phyloP scores from a whole-genome alignment of 495 filamentous ascomycete genomes.

The Stereocaulon alpinum region DNA sequence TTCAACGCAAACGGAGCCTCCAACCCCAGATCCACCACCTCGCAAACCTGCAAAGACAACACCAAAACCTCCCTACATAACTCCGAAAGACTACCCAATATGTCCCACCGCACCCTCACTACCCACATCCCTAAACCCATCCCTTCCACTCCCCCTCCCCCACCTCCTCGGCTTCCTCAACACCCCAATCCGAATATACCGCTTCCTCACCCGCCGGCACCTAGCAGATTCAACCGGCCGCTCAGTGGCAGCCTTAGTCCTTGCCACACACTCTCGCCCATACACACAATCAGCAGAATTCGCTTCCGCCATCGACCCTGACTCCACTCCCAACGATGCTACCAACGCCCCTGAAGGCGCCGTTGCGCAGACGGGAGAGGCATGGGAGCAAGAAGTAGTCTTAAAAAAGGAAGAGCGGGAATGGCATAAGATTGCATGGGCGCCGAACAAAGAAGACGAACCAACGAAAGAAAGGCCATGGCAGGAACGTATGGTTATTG shows the following conservation, averaged over 20 bases:
- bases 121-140: slow-evolving; percentile 53
- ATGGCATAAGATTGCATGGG: slow-evolving; percentile 67
- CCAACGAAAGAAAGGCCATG: slow-evolving; percentile 50
- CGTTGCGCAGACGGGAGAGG: slow-evolving; percentile 15
- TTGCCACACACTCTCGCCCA: slow-evolving; percentile 49
- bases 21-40: slow-evolving; percentile 18
- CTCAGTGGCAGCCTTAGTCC: slow-evolving; percentile 75
- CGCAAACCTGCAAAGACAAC: slow-evolving; percentile 43
- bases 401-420: slow-evolving; percentile 69
- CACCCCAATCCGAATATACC: slow-evolving; percentile 74
- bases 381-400: slow-evolving; percentile 59
- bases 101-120: slow-evolving; percentile 48
- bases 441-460: slow-evolving; percentile 15
- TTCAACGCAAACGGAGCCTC: neutral
- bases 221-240: slow-evolving; percentile 82
- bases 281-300: slow-evolving; percentile 22
- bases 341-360: slow-evolving; percentile 28
- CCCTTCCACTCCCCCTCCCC: slow-evolving; percentile 64
- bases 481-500: slow-evolving; percentile 67
- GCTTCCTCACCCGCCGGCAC: slow-evolving; percentile 76
- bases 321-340: slow-evolving; percentile 15
- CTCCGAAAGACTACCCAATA: slow-evolving; percentile 54
- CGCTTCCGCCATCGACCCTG: slow-evolving; percentile 24
- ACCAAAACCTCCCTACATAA: slow-evolving; percentile 52
- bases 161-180: slow-evolving; percentile 91